Conservation (phyloP, 2,329 filamentous ascomycete genomes). For the Hirsutella rhossiliensis region DNA sequence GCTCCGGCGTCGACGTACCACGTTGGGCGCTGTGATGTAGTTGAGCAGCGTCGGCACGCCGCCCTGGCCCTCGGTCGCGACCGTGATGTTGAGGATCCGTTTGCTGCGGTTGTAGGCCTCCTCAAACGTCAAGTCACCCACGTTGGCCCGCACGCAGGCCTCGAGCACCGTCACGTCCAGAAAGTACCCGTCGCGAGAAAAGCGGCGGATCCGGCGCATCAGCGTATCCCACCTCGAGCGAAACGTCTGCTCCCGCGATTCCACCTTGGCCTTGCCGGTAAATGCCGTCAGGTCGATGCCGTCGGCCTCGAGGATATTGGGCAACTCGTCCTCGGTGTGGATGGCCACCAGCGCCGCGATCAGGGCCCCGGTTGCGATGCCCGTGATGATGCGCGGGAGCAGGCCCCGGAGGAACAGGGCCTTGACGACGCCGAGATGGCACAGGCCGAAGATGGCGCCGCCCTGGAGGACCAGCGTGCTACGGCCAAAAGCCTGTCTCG, state of each 20-base stretch:
- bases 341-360: conserved; percentile 82
- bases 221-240: conserved; percentile 45
- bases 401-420: conserved; percentile 70
- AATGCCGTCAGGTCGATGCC: conserved; percentile 79
- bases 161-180: conserved; percentile 73
- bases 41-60: conserved; percentile 80
- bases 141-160: conserved; percentile 71
- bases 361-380: conserved; percentile 79
- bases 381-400: conserved; percentile 80
- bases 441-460: conserved; percentile 82
- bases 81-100: conserved; percentile 81
- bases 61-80: conserved; percentile 61
- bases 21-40: conserved; percentile 85
- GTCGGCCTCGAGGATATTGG: conserved; percentile 63
- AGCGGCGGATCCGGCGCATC: conserved; percentile 53
- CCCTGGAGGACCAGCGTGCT: conserved; percentile 80
- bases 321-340: conserved; percentile 75
- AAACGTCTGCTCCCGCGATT: conserved; percentile 24
- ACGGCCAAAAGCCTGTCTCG: conserved; percentile 76
- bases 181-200: conserved; percentile 68
- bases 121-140: conserved; percentile 84
- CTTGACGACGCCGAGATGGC: conserved; percentile 83
- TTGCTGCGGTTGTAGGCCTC: conserved; percentile 83
- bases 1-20: conserved; percentile 46
- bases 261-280: conserved; percentile 24